Evolutionary conservation across 2,329 filamentous ascomycete genomes (phyloP), one percentile per base, ranked within the genome.

Genomic region (Trichoderma koningii): DNA sequence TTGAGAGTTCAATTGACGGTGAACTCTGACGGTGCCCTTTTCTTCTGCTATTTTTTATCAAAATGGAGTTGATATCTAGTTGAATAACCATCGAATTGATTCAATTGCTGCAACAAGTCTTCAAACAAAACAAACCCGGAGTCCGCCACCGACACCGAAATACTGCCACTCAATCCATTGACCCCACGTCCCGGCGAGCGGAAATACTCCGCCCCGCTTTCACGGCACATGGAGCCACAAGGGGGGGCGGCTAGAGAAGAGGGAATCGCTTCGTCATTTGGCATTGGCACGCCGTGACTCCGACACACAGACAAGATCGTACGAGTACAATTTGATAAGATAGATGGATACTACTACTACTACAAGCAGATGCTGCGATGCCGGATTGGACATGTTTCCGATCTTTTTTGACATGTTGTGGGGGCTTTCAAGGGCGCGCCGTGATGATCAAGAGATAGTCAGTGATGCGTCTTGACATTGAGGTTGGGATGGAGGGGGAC

Each of bases 141-240:
- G 26, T 38, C 17, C 51, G 53, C 41, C 51, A 26, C 60, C 50
- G 60, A 63, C 47, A 21, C 61, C 52, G 42, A 56, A 47, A 26
- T 3, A 23, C 21, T 23, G 21, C 21, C 21, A 23, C 21, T 23
- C 3, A 23, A 23, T 23, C 21, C 21, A 23, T 38, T 38, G 34
- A 42, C 45, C 53, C 44, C 42, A 61, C 52, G 30, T 48, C 50
- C 34, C 61, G 51, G 61, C 21, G 28, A 34, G 61, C 61, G 61
- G 61, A 64, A 64, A 64, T 64, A 34, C 61, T 56, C 61, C 61
- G 51, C 55, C 52, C 61, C 61, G 61, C 60, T 64, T 63, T 56
- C 52, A n/a, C 50, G 28, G 50, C 50, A 19, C 28, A 52, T 52
- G 17, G 2, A 52, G 21, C 28, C 28, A 30, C 17, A 34, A 34